A percentile compares a stretch with the other conserved stretches of the same genome.
Conservation (phyloP, 805 yeast genomes). For the Pichia heedii region DNA sequence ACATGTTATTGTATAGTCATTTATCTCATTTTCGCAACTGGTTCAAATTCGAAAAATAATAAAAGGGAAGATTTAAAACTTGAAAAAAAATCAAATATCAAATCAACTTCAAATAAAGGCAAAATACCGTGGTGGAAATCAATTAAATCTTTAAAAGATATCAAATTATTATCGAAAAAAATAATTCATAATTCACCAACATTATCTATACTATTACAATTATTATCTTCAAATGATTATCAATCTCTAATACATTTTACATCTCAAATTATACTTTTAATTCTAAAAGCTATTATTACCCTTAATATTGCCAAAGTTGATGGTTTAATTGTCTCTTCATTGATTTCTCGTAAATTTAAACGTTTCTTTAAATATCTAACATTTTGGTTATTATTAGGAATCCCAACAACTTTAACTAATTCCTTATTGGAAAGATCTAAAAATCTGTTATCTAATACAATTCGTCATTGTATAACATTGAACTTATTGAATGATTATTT, state of each 20-base stretch:
- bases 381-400: constrained; percentile 76
- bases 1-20: constrained; percentile 18
- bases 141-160: background rate
- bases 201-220: background rate
- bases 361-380: constrained; percentile 53
- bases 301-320: constrained; percentile 80
- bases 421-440: constrained; percentile 58
- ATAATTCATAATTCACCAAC: background rate
- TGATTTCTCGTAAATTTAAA: constrained; percentile 61
- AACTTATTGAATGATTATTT: constrained; percentile 61
- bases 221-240: constrained; percentile 3
- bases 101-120: background rate
- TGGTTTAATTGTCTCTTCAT: constrained; percentile 73
- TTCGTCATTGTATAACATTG: constrained; percentile 57
- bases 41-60: constrained; percentile 12
- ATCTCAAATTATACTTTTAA: constrained; percentile 50
- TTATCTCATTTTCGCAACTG: constrained; percentile 21
- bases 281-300: constrained; percentile 63
- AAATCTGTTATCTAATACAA: constrained; percentile 44
- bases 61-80: background rate
- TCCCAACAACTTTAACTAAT: constrained; percentile 79
- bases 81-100: background rate
- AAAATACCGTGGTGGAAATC: background rate
- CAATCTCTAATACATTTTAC: constrained; percentile 24
- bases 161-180: background rate